These are phyloP conservation scores for Paraphaeosphaeria sporulosa DNA, from an alignment of 2,329 filamentous ascomycete genomes.

Conservation along the genomic window DNA sequence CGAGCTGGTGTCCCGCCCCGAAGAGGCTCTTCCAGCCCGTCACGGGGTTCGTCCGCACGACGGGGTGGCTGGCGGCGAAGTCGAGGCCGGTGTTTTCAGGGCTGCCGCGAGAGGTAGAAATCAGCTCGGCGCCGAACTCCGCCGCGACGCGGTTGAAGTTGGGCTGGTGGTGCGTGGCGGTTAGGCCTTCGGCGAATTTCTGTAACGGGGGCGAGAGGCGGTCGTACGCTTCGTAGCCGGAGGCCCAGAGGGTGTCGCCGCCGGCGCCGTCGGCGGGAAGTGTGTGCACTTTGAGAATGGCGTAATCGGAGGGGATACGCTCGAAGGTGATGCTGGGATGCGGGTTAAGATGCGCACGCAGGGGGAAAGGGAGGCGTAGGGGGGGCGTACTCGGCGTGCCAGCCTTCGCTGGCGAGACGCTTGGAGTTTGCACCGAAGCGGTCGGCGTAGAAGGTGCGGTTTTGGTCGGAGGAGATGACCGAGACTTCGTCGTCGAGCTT, in stretches of 20 bases:
- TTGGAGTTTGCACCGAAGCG: slow-evolving; percentile 4
- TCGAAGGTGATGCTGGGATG: slow-evolving; percentile 39
- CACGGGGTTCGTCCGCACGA: slow-evolving; percentile 65
- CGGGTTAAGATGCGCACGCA: background rate
- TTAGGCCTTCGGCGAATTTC: background rate
- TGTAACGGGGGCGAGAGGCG: slow-evolving; percentile 32
- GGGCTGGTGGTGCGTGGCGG: slow-evolving; percentile 10
- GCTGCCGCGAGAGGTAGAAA: slow-evolving; percentile 23
- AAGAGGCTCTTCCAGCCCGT: slow-evolving; percentile 64
- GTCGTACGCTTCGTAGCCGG: slow-evolving; percentile 50
- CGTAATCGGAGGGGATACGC: slow-evolving; percentile 43
- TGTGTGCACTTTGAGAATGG: slow-evolving; percentile 18
- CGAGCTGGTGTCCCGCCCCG: slow-evolving; percentile 41
- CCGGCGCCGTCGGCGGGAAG: slow-evolving; percentile 27
- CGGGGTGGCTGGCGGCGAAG: slow-evolving; percentile 52
- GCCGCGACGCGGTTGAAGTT: slow-evolving; percentile 11
- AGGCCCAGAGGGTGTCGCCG: slow-evolving; percentile 53
- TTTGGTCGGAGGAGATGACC: slow-evolving; percentile 55
- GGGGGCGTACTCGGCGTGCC: slow-evolving; percentile 12
- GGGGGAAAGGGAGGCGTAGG: background rate
- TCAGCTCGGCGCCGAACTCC: slow-evolving; percentile 3
- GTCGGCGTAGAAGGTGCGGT: slow-evolving; percentile 45
- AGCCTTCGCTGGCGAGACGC: slow-evolving; percentile 15
- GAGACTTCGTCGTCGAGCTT: slow-evolving; percentile 59
- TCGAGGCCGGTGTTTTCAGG: slow-evolving; percentile 31